These are phyloP conservation scores for Pseudotsuga menziesii DNA, from an alignment of 75 land plant species.

Conservation along the genomic window DNA sequence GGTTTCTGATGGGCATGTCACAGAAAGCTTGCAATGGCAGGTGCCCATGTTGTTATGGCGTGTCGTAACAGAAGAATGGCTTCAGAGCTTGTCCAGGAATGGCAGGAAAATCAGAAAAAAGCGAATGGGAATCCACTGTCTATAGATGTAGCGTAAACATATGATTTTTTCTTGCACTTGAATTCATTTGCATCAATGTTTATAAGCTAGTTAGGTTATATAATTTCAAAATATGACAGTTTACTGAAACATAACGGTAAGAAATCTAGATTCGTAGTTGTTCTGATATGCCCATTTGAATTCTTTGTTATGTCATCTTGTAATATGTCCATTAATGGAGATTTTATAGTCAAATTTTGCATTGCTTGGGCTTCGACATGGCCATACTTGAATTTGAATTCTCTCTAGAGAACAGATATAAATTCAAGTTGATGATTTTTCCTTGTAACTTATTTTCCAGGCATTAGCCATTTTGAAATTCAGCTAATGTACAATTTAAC, in stretches of 20 bases:
- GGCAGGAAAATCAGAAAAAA: constrained; percentile 15
- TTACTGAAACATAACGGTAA: background rate
- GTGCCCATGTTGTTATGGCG: constrained; percentile 50
- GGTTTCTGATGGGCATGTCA: background rate
- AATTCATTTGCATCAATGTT: background rate
- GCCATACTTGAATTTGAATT: too few relatives aligned
- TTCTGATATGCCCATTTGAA: background rate
- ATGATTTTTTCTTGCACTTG: background rate
- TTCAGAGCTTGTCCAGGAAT: constrained; percentile 20
- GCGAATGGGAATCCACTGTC: background rate
- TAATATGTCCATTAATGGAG: too few relatives aligned
- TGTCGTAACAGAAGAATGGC: constrained; percentile 39
- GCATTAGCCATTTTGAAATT: too few relatives aligned
- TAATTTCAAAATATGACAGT: background rate
- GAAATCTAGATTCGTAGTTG: background rate
- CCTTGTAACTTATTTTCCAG: too few relatives aligned
- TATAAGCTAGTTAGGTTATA: background rate
- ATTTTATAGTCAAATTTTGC: too few relatives aligned
- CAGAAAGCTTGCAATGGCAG: constrained; percentile 48
- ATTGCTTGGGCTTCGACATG: too few relatives aligned
- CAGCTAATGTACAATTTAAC: background rate
- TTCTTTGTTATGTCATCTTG: too few relatives aligned
- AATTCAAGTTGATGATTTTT: too few relatives aligned
- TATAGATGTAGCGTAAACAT: background rate
- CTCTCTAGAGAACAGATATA: too few relatives aligned